Percentiles rank a stretch among this genome's conserved stretches.
phyloP scores from a whole-genome alignment of 257 asterid genomes.

The Gynochthodes officinalis region DNA sequence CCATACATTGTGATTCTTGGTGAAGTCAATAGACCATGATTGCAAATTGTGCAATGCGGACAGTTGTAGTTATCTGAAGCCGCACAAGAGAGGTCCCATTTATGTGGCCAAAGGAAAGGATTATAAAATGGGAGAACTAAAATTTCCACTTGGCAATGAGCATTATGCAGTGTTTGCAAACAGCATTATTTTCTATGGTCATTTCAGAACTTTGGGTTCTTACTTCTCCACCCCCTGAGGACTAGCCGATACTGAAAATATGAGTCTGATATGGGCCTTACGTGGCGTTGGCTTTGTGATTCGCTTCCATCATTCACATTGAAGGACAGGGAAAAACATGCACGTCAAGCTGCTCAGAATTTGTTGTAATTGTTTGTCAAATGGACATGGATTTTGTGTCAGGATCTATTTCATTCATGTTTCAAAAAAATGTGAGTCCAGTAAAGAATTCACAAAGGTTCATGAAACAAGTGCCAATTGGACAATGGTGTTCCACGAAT shows the following conservation, averaged over 20 bases:
- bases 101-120: neutral
- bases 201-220: neutral
- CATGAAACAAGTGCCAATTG: neutral
- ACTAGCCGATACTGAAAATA: neutral
- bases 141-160: neutral
- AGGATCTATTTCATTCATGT: too few species aligned
- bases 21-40: constrained; percentile 6
- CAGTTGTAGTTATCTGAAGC: constrained; percentile 8
- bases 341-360: too few species aligned
- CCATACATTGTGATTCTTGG: constrained; percentile 1
- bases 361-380: too few species aligned
- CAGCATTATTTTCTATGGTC: neutral
- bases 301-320: too few species aligned
- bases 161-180: neutral
- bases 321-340: too few species aligned
- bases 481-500: too few species aligned
- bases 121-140: neutral
- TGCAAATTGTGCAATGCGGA: neutral
- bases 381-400: too few species aligned
- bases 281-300: too few species aligned
- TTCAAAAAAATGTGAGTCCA: too few species aligned
- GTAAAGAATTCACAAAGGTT: too few species aligned
- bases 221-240: neutral
- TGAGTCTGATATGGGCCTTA: too few species aligned
- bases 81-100: neutral